These are phyloP conservation scores for Exophiala sp. DNA, from an alignment of 2,329 filamentous ascomycete species.

Conservation along the genomic window DNA sequence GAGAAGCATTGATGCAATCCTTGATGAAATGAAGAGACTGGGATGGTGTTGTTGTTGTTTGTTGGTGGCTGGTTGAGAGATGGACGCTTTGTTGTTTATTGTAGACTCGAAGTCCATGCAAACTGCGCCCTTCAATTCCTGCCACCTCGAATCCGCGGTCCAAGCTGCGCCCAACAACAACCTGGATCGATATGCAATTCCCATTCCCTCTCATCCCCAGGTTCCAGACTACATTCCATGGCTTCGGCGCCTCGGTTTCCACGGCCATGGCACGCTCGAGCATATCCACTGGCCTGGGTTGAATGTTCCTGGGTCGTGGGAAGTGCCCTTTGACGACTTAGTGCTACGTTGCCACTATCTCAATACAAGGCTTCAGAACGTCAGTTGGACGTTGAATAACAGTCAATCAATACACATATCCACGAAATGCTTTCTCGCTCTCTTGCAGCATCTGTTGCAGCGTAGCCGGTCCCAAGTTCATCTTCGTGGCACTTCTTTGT, in stretches of 20 bases:
- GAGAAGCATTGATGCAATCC: background rate
- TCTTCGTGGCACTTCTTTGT: constrained; percentile 6
- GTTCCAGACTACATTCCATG: background rate
- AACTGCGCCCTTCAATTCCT: background rate
- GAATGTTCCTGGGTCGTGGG: too few species aligned
- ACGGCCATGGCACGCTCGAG: background rate
- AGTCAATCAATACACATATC: constrained; percentile 25
- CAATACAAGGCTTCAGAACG: background rate
- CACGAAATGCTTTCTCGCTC: constrained; percentile 16
- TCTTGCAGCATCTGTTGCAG: constrained; percentile 14
- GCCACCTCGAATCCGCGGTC: background rate
- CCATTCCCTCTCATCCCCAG: background rate
- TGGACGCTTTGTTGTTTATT: background rate
- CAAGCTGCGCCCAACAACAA: background rate
- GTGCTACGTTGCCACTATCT: background rate
- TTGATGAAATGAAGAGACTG: background rate
- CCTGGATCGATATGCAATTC: too few species aligned
- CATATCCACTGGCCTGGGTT: too few species aligned
- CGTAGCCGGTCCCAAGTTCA: constrained; percentile 15
- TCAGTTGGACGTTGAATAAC: too few species aligned
- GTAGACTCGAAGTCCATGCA: constrained; percentile 2
- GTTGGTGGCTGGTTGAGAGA: background rate
- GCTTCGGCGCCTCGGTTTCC: background rate
- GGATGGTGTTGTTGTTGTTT: background rate
- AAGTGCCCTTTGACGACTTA: background rate